Conservation (phyloP, 768 basidiomycete species). For the Lentinula lateritia region DNA sequence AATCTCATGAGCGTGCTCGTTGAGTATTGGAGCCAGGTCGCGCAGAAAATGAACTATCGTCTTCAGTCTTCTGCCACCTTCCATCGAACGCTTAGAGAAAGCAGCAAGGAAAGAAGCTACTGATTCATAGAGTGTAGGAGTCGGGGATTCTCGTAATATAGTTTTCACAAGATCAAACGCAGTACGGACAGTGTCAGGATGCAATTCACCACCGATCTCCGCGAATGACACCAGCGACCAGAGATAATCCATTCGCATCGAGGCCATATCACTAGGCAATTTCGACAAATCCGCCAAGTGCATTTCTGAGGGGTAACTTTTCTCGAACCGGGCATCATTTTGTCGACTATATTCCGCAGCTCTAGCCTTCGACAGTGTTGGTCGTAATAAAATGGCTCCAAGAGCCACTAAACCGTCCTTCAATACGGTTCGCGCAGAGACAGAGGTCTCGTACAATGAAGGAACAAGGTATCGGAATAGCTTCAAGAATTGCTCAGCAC, state of each 20-base stretch:
- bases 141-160: conserved; percentile 49
- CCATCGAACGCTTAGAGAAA: conserved; percentile 44
- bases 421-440: conserved; percentile 47
- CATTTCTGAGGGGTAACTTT: conserved; percentile 21
- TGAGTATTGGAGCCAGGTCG: conserved; percentile 52
- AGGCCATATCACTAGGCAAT: conserved; percentile 44
- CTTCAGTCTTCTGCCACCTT: conserved; percentile 34
- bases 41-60: conserved; percentile 45
- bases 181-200: conserved; percentile 34
- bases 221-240: conserved; percentile 45
- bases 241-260: conserved; percentile 65
- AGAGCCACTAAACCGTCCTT: conserved; percentile 68
- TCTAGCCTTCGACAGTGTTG: conserved; percentile 36
- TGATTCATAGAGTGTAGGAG: conserved; percentile 32
- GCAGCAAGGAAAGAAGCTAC: conserved; percentile 44
- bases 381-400: conserved; percentile 46
- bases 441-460: conserved; percentile 51
- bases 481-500: conserved; percentile 66
- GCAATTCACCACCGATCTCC: conserved; percentile 43
- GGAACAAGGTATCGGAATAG: conserved; percentile 54
- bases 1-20: conserved; percentile 37
- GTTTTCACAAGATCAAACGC: conserved; percentile 50
- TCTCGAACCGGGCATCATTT: conserved; percentile 10
- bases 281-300: conserved; percentile 36
- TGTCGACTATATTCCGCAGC: conserved; percentile 27